Base-by-base conservation (phyloP, 192 early-diverging fungal species). In the Rhizoclosmatium sp. region DNA sequence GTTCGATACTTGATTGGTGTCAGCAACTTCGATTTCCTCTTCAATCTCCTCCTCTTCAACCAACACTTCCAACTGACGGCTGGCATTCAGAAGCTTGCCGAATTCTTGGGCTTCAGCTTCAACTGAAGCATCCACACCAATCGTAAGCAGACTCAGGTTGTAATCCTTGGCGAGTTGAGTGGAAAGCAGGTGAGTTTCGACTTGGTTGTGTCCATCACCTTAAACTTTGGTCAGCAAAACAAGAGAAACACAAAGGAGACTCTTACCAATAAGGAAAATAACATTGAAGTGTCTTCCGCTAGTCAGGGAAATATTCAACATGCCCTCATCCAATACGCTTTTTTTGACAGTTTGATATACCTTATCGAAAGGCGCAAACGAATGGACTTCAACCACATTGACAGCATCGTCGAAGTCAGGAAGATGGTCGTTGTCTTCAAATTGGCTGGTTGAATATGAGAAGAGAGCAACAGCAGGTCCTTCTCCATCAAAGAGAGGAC, bases 131-230 rank as follows among this genome's bases (percentile, higher is more conserved):
- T 49, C 21, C 4, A 14, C n/a, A 42, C 72, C 72, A 75, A 75
- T 61, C 7, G 9, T 42, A 19, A 75, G 44, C 42, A 75, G 16
- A 45, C 9, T 19, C 10, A 75, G 45, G 3, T 75, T 44, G 31
- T 59, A 75, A 3, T 59, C 72, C 40, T 44, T 59, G 45, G 72
- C 72, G 5, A 75, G 19, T 47, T 45, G 31, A 9, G 31, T 23
- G 59, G 58, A 75, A 23, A 75, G 58, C 42, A 47, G 42, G 23
- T 75, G 72, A 14, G 72, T 23, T 41, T 75, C 72, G 4, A 23
- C 41, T 10, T 19, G 31, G 7, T 42, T 16, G 7, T 4, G 9
- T 19, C 72, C 72, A 47, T 75, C 46, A 21, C 72, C 72, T 75
- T 3, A 58, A 7, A 51, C 40, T 39, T 19, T 19, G 40, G 46